Evolutionary conservation across 306 rosid species (phyloP).

Genomic region (Cicer bijugum): DNA sequence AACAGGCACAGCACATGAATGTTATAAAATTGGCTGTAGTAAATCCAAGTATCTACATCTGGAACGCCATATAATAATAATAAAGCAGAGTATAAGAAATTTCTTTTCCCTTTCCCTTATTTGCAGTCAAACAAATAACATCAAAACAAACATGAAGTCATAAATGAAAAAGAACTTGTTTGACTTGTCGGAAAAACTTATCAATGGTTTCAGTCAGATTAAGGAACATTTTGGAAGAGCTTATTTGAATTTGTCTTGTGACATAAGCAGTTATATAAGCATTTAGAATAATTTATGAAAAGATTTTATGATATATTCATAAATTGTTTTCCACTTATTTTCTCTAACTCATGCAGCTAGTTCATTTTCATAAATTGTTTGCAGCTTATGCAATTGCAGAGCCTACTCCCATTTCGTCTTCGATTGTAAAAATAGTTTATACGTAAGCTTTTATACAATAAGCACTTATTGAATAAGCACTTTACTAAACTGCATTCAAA

Average conservation of each 20-base stretch:
- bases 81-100: background rate
- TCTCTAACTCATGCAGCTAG: too few species aligned
- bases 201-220: background rate
- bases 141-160: background rate
- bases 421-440: too few species aligned
- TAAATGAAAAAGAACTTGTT: background rate
- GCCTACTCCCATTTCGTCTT: too few species aligned
- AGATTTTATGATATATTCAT: too few species aligned
- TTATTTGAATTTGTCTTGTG: conserved; percentile 1
- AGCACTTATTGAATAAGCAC: too few species aligned
- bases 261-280: background rate
- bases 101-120: background rate
- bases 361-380: too few species aligned
- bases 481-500: too few species aligned
- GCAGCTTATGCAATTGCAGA: too few species aligned
- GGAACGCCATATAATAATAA: conserved; percentile 1
- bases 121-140: background rate
- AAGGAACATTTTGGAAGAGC: background rate
- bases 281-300: too few species aligned
- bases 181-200: background rate
- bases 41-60: conserved; percentile 16
- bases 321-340: too few species aligned
- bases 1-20: conserved; percentile 25
- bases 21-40: conserved; percentile 37
- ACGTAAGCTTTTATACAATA: too few species aligned